Conservation (phyloP, 345 rosid genomes). For the Corchorus capsularis region DNA sequence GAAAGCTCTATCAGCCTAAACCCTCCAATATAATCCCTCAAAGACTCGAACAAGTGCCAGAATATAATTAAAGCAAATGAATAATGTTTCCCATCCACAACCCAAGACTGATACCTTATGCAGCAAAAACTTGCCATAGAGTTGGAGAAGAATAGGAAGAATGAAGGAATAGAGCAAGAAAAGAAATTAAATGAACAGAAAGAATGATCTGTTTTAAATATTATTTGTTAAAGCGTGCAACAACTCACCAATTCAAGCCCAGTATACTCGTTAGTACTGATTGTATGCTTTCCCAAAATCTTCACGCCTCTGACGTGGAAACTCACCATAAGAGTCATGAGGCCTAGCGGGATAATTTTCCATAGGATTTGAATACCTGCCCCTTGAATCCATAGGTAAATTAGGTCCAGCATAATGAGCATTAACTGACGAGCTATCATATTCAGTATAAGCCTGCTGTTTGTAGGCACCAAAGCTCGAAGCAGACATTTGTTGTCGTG, state of each 20-base stretch:
- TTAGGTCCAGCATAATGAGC: constrained; percentile 55
- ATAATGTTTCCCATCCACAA: background rate
- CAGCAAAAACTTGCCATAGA: constrained; percentile 12
- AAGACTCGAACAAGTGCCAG: background rate
- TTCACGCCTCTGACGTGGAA: constrained; percentile 81
- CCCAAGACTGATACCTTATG: background rate
- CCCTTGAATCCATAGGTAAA: constrained; percentile 62
- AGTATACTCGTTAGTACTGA: constrained; percentile 53
- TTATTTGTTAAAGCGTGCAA: constrained; percentile 30
- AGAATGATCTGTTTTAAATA: constrained; percentile 20
- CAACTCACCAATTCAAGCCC: constrained; percentile 64
- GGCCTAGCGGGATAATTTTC: constrained; percentile 72
- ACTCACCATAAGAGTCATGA: constrained; percentile 68
- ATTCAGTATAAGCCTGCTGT: constrained; percentile 69
- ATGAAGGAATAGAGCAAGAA: background rate
- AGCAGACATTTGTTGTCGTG: constrained; percentile 56
- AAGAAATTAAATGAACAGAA: constrained; percentile 8
- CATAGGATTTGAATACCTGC: constrained; percentile 58
- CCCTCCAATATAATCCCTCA: background rate
- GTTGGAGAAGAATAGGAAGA: background rate
- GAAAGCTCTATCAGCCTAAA: constrained; percentile 19
- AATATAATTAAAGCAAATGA: constrained; percentile 1
- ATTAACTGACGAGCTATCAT: constrained; percentile 58
- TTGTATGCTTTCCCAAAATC: constrained; percentile 81
- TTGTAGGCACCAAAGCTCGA: constrained; percentile 69